Base-by-base conservation (phyloP, 139 green algal species). In the Coelastrella sp. region DNA sequence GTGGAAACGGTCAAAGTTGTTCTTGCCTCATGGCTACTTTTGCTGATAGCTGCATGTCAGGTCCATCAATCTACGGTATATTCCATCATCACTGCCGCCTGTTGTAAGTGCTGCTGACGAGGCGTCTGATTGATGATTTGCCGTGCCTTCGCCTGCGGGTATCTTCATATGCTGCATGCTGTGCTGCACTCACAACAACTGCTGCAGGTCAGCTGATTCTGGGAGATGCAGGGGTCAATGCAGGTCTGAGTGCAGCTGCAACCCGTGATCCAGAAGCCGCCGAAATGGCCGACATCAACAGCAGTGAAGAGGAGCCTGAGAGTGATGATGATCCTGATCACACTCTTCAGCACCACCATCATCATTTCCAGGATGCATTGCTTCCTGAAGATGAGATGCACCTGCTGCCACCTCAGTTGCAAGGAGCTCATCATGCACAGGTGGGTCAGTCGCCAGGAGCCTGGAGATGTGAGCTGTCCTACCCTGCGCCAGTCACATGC, bases 361-460 rank as follows among this genome's bases (percentile, higher is more conserved):
- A 90, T 63, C 84, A 89, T 60, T 60, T 80, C n/a, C 49, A 57
- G 24, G 85, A 27, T 66, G 73, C 22, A 11, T 15, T 90, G 58
- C 80, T 85, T 57, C 85, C 75, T 49, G 87, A 85, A 5, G 82
- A 90, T 60, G 78, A 89, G 17, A 61, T 91, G 78, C 49, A 57
- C 58, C 57, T 88, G 11, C 35, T 88, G 27, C 25, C 22, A 14
- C 35, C 78, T 10, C 68, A 88, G n/a, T 20, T 88, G 20, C 49
- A 81, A 58, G 68, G 84, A 88, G 66, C 25, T 81, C 65, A 25
- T 73, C 83, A 80, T 14, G 24, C 6, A 60, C 74, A 80, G 74
- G 68, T 27, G 68, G 68, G n/a, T 12, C 63, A 15, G 14, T 20
- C 12, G 14, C 63, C 14, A 15, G 11, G 63, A 15, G 63, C 14